Conservation (phyloP, 1,284 basidiomycete genomes). For the Leccinum insigne region DNA sequence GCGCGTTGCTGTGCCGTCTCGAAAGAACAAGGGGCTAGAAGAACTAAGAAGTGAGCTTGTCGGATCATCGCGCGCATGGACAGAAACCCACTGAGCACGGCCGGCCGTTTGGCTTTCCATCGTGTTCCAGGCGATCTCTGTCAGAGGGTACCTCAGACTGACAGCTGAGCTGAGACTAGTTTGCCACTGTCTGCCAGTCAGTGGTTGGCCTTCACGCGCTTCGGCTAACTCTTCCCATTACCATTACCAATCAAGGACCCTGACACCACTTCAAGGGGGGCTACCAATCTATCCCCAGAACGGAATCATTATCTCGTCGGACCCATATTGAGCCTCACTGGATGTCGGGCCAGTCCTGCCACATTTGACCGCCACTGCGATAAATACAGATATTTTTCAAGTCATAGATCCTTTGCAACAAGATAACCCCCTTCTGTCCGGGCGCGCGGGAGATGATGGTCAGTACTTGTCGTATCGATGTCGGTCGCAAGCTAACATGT, state of each 20-base stretch:
- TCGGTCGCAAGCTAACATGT: neutral
- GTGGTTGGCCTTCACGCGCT: neutral
- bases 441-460: neutral
- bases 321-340: neutral
- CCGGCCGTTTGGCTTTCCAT: constrained; percentile 78
- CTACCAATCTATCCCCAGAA: neutral
- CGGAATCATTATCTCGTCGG: neutral
- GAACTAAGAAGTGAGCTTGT: constrained; percentile 39
- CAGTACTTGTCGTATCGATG: neutral
- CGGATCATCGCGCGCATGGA: constrained; percentile 66
- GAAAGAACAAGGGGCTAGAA: constrained; percentile 6
- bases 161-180: neutral
- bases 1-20: too few species aligned
- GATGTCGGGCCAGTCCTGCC: neutral
- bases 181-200: too few species aligned
- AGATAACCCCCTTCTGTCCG: neutral
- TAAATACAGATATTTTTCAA: neutral
- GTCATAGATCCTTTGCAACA: neutral
- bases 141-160: neutral
- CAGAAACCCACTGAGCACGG: constrained; percentile 72
- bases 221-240: neutral
- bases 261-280: neutral
- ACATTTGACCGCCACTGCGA: neutral
- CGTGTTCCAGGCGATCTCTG: constrained; percentile 78
- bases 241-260: neutral